A percentile compares a stretch with the other conserved stretches of the same genome.
These are phyloP conservation scores for Xylaria sp. DNA, from an alignment of 2,329 filamentous ascomycete genomes.

Conservation along the genomic window DNA sequence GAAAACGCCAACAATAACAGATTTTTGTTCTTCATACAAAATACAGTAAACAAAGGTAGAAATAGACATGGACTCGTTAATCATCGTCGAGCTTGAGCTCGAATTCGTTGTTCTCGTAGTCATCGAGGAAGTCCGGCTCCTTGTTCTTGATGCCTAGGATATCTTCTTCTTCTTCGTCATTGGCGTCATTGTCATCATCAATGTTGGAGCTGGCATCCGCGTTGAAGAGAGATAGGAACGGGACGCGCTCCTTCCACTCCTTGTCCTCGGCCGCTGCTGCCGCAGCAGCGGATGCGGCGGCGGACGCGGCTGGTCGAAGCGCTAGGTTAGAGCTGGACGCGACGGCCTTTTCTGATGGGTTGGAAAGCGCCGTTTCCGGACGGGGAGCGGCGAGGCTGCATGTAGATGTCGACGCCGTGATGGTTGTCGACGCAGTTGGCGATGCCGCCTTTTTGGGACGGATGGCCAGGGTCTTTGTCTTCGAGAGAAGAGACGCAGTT, in stretches of 20 bases:
- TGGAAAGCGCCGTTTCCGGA: constrained; percentile 36
- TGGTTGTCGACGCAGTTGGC: constrained; percentile 5
- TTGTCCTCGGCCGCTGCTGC: constrained; percentile 35
- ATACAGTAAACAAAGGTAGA: neutral
- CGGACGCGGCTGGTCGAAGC: constrained; percentile 25
- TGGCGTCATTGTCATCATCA: neutral
- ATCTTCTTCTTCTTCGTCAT: constrained; percentile 35
- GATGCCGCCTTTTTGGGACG: constrained; percentile 19
- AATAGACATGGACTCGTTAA: neutral
- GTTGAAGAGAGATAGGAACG: constrained; percentile 56
- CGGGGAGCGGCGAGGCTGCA: constrained; percentile 26
- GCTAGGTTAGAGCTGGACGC: constrained; percentile 42
- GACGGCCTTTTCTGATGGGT: constrained; percentile 40
- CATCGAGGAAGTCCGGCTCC: constrained; percentile 31
- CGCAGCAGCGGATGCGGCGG: constrained; percentile 17
- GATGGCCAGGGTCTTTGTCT: constrained; percentile 24
- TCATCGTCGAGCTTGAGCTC: constrained; percentile 43
- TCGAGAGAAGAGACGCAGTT: constrained; percentile 44
- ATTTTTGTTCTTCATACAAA: neutral
- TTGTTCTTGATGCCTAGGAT: constrained; percentile 27
- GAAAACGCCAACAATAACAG: neutral
- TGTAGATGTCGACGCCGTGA: neutral
- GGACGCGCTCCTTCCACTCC: constrained; percentile 39
- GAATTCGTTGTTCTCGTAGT: constrained; percentile 50
- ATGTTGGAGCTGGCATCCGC: constrained; percentile 29